Base-by-base conservation (phyloP, 768 basidiomycete species). In the Termitomyces heimii region DNA sequence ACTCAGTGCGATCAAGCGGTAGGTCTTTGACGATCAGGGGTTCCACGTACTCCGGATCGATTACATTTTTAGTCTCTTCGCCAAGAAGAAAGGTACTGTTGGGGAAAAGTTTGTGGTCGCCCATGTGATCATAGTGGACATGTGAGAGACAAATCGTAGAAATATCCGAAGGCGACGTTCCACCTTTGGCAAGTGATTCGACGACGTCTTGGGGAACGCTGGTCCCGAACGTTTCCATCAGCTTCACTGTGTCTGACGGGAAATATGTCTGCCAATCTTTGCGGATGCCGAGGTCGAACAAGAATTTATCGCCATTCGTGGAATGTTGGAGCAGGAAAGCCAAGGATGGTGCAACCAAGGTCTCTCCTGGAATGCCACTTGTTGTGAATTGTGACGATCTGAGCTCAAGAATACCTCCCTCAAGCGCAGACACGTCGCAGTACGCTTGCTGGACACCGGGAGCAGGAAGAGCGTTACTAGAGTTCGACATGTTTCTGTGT, bases 251-350 rank as follows among this genome's bases (percentile, higher is more conserved):
- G 0, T 55, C 63, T 0, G 77, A 77, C 0, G 79, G 73, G 9
- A 40, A 40, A 52, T 71, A 75, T 4, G 68, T 75, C 22, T 77
- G 70, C 62, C 72, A 69, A 59, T 84, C 78, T 43, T 74, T 72
- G 28, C 82, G 76, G 9, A 80, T 70, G 9, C 84, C 84, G 20
- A 85, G 74, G 57, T 86, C 85, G 59, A 85, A 84, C 0, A 83
- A 58, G 39, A 82, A 63, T 31, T 70, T 75, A 13, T 69, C 63
- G 2, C 69, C 66, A 1, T 66, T 73, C 18, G 60, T 56, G 1
- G 80, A 79, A 61, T 85, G 83, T 12, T 70, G 73, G 39, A 85
- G 66, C 54, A 77, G 73, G 66, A 85, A 86, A 1, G 79, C 72
- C 44, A 85, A 73, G 14, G 77, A 76, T 2, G 84, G 84, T 6